phyloP scores from a whole-genome alignment of 2,329 filamentous ascomycete genomes.

The Hymenoscyphus scutula region DNA sequence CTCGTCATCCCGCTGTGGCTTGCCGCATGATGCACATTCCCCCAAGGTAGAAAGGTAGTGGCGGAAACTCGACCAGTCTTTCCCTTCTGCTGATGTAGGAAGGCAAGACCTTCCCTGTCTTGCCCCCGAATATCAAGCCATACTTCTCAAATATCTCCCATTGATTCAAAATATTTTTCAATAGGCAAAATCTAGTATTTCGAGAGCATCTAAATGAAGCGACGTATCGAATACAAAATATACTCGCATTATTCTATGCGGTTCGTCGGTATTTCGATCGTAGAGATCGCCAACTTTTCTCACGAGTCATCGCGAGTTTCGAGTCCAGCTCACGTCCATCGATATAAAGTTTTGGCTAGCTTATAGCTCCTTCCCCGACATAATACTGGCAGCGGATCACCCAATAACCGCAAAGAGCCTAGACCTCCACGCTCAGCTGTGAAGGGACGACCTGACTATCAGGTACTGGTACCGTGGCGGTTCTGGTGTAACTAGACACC shows the following conservation, averaged over 20 bases:
- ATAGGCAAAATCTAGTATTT: too few relatives aligned
- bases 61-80: neutral
- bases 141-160: neutral
- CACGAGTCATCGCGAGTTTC: constrained; percentile 1
- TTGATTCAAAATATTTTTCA: too few relatives aligned
- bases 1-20: constrained; percentile 12
- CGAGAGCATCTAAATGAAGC: too few relatives aligned
- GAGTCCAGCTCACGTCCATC: neutral
- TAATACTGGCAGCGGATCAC: neutral
- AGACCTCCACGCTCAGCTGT: neutral
- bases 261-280: too few relatives aligned
- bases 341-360: neutral
- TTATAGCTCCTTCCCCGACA: neutral
- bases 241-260: too few relatives aligned
- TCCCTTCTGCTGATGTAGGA: neutral
- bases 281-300: too few relatives aligned
- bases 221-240: too few relatives aligned
- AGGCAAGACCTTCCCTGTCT: neutral
- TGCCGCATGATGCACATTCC: constrained; percentile 14
- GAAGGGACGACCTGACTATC: neutral
- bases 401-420: neutral
- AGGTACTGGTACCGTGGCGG: neutral
- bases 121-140: neutral
- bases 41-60: neutral
- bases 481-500: neutral